A percentile compares a stretch with the other conserved stretches of the same genome.
These are phyloP conservation scores for Coelastrella sp. DNA, from an alignment of 139 green algal genomes.

Conservation along the genomic window DNA sequence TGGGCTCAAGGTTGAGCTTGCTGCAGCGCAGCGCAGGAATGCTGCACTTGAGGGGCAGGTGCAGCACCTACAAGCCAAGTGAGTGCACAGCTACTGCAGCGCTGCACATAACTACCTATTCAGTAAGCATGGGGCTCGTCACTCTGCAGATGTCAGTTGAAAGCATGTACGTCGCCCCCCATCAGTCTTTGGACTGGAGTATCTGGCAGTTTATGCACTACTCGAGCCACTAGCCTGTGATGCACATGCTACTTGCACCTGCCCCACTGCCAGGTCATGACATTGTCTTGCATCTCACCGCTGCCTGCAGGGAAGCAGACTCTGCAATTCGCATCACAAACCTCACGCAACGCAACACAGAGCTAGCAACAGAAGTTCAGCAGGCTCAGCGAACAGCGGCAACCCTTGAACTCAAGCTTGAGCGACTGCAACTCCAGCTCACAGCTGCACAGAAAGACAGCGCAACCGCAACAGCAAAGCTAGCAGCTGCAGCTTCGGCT, in stretches of 20 bases:
- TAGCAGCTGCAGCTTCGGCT: neutral
- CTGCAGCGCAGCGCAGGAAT: neutral
- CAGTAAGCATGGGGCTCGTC: too few species aligned
- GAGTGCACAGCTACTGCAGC: too few species aligned
- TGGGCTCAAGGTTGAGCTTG: neutral
- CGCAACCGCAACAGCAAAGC: neutral
- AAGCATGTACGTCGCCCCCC: too few species aligned
- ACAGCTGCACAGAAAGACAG: neutral
- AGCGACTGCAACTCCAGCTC: slow-evolving; percentile 19
- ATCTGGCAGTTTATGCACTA: too few species aligned
- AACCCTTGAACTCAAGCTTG: slow-evolving; percentile 28
- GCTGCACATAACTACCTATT: too few species aligned
- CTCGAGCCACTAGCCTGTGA: too few species aligned
- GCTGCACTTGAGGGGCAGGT: slow-evolving; percentile 15
- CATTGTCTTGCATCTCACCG: neutral
- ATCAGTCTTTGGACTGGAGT: too few species aligned
- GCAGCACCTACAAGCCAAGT: neutral
- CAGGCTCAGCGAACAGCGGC: slow-evolving; percentile 32
- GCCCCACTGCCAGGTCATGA: too few species aligned
- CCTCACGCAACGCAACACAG: slow-evolving; percentile 25
- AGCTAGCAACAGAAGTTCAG: neutral
- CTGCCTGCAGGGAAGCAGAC: slow-evolving; percentile 2
- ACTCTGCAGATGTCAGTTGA: too few species aligned
- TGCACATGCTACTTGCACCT: too few species aligned
- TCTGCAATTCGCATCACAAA: neutral